Evolutionary conservation across 2,329 filamentous ascomycete species (phyloP).

Genomic region (Fusarium nanum): DNA sequence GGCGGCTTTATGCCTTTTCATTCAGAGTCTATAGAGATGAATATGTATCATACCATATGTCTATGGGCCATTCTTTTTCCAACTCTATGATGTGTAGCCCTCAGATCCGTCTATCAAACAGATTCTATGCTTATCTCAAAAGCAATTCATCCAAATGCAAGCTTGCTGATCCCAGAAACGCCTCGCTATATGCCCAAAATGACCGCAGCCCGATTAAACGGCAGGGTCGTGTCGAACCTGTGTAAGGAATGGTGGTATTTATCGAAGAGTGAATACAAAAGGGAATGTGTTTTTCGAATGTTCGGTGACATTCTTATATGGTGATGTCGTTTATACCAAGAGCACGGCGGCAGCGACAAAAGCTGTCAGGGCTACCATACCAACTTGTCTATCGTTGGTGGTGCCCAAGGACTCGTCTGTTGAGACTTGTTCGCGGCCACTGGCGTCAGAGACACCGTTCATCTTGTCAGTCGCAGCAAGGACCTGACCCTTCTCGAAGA

Average conservation of each 20-base stretch:
- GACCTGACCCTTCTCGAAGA: conserved; percentile 78
- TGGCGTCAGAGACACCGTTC: conserved; percentile 64
- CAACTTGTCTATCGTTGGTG: conserved; percentile 41
- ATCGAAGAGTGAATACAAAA: conserved; percentile 27
- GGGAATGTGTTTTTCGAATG: conserved; percentile 2
- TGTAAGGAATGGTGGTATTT: conserved; percentile 17
- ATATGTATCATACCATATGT: conserved; percentile 2
- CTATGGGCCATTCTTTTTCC: conserved; percentile 13
- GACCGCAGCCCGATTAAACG: conserved; percentile 26
- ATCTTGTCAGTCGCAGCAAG: conserved; percentile 75
- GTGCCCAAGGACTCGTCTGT: conserved; percentile 35
- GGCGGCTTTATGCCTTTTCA: conserved; percentile 16
- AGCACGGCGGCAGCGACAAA: conserved; percentile 58
- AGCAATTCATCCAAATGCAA: conserved; percentile 24
- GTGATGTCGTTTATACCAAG: conserved; percentile 45
- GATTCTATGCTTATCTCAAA: background rate
- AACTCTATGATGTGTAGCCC: conserved; percentile 11
- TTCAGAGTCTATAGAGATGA: conserved; percentile 30
- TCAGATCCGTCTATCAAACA: background rate
- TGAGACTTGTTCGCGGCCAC: conserved; percentile 50
- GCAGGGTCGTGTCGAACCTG: conserved; percentile 24
- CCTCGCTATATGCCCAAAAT: conserved; percentile 42
- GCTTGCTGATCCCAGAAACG: conserved; percentile 36
- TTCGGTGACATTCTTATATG: background rate
- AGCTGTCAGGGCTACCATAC: conserved; percentile 56